Base-by-base conservation (phyloP, 176 grass and related monocot genomes). In the Musa itinerans region DNA sequence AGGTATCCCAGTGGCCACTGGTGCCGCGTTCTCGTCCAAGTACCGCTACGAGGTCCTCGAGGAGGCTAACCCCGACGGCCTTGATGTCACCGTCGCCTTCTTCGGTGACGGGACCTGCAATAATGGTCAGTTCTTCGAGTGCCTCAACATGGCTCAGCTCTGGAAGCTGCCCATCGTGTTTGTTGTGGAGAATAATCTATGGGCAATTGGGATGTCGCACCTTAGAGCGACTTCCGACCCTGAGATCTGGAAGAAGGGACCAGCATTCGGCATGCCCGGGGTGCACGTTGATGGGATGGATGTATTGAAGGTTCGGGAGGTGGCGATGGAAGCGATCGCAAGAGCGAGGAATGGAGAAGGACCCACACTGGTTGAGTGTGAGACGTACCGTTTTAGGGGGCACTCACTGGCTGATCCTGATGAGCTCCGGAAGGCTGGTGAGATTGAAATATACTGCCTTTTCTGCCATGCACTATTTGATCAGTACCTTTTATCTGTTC, bases 151-250 rank as follows among this genome's bases (percentile, higher is more conserved):
- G 93, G 93, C 93, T 21, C 90, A 97, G 49, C 86, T 97, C 12
- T 98, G 95, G 95, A 98, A 94, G 80, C 82, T 98, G 43, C 95
- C 95, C 65, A 94, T 98, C 19, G 72, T 98, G 34, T 94, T 98
- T 89, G 95, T 98, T 84, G 95, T 99, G 78, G 95, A 99, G 54
- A 99, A 99, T 73, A 99, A 99, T 26, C 79, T 91, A 26, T 99
- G 90, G 90, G 90, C 95, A 19, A 94, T 99, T 12, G 88, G 88
- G 51, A 99, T 94, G 95, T 99, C 95, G 0, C 95, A 99, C 57
- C 2, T 94, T 8, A 84, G 90, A 74, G 68, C 90, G 65, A 91
- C 90, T 52, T 94, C 95, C 0, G 95, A 94, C 26, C 90, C 90
- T 57, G 95, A 94, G 78, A 99, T 99, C 52, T 94, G 73, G 65